Evolutionary conservation across 148 eudicot genomes (phyloP).

Genomic region (Rhododendron griersonianum): DNA sequence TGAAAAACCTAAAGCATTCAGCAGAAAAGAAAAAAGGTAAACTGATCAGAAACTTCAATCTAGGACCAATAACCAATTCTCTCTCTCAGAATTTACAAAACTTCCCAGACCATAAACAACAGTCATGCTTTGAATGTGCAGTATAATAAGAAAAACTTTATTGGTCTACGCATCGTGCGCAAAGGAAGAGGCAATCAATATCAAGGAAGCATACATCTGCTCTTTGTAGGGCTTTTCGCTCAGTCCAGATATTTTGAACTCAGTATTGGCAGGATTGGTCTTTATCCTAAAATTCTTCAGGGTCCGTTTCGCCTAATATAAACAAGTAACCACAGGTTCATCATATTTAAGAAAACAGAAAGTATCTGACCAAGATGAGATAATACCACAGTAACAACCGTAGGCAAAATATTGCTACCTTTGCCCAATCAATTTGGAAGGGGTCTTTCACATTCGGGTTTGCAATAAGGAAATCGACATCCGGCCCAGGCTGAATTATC

Average conservation of each 20-base stretch:
- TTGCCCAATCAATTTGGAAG: constrained; percentile 36
- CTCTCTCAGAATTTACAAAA: too few relatives aligned
- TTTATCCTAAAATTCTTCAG: constrained; percentile 51
- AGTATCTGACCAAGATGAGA: background rate
- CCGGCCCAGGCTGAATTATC: constrained; percentile 21
- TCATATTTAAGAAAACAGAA: too few relatives aligned
- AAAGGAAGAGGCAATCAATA: background rate
- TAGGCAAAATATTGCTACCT: constrained; percentile 14
- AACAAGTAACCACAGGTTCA: background rate
- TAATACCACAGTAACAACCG: too few relatives aligned
- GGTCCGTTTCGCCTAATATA: constrained; percentile 44
- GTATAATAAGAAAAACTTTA: background rate
- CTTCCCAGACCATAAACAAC: background rate
- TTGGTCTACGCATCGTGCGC: too few relatives aligned
- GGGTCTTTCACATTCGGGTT: constrained; percentile 44
- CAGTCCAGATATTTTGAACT: constrained; percentile 52
- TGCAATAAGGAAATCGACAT: constrained; percentile 35
- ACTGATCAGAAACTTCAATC: too few relatives aligned
- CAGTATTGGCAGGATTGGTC: constrained; percentile 34
- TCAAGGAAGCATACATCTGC: constrained; percentile 22
- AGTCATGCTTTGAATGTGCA: background rate
- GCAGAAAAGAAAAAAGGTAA: too few relatives aligned
- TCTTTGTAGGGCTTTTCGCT: constrained; percentile 40
- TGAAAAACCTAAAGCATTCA: too few relatives aligned
- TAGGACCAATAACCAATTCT: background rate